Conservation (phyloP, 495 filamentous ascomycete genomes). For the Penicillium egyptiacum region DNA sequence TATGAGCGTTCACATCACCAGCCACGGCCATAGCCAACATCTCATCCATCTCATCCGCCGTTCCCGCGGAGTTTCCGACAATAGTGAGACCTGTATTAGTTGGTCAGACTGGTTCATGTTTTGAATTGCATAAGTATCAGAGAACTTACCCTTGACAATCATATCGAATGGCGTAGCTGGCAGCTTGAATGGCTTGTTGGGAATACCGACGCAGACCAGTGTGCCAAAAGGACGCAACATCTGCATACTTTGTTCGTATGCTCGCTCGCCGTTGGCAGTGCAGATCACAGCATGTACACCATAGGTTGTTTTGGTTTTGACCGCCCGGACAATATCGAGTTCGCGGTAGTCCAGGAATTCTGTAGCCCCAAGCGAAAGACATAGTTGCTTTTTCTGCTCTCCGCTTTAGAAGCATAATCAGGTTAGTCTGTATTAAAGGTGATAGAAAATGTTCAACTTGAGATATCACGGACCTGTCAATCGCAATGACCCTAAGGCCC, state of each 20-base stretch:
- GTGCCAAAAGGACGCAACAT: slow-evolving; percentile 42
- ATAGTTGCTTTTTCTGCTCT: slow-evolving; percentile 42
- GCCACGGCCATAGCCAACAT: slow-evolving; percentile 42
- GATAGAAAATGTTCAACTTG: not conserved
- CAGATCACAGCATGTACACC: slow-evolving; percentile 49
- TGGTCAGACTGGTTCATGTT: not conserved
- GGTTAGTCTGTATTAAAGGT: not conserved
- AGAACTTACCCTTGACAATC: slow-evolving; percentile 39
- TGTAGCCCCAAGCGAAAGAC: slow-evolving; percentile 39
- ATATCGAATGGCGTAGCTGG: slow-evolving; percentile 47
- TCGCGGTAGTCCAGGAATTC: slow-evolving; percentile 43
- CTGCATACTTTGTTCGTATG: slow-evolving; percentile 44
- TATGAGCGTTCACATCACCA: slow-evolving; percentile 40
- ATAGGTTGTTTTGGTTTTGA: slow-evolving; percentile 36
- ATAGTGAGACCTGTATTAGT: slow-evolving; percentile 37
- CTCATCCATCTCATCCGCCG: slow-evolving; percentile 41
- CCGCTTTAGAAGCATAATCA: slow-evolving; percentile 23
- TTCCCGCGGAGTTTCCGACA: slow-evolving; percentile 45
- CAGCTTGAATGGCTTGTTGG: slow-evolving; percentile 36
- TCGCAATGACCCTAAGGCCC: slow-evolving; percentile 43
- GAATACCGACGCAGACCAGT: slow-evolving; percentile 47
- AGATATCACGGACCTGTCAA: slow-evolving; percentile 35
- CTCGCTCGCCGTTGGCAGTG: slow-evolving; percentile 38
- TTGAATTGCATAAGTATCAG: not conserved
- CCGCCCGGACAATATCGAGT: slow-evolving; percentile 36